Evolutionary conservation across 441 rosid species (phyloP).

Genomic region (Pelargonium cotyledonis): DNA sequence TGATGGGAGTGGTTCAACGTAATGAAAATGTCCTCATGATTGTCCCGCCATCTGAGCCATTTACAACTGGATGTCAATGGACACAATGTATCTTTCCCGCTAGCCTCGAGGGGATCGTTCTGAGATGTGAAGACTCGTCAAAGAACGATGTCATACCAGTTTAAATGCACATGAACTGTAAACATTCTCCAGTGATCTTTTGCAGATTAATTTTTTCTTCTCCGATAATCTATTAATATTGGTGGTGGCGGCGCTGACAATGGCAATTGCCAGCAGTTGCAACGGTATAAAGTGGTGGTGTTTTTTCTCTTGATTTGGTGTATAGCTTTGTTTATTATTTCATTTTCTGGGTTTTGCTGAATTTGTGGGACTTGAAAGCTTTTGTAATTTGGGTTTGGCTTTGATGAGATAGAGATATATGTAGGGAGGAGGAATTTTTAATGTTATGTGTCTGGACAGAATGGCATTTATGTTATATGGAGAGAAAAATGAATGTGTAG

Average conservation of each 20-base stretch:
- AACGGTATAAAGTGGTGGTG: not conserved
- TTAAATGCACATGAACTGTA: constrained; percentile 28
- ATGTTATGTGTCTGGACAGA: not conserved
- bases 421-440: constrained; percentile 12
- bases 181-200: constrained; percentile 3
- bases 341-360: no score
- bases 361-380: constrained; percentile 23
- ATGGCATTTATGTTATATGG: no score
- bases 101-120: constrained; percentile 79
- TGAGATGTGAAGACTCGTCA: constrained; percentile 95
- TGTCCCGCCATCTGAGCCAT: constrained; percentile 80
- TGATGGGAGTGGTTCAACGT: constrained; percentile 96
- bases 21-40: constrained; percentile 95
- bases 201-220: not conserved
- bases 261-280: no score
- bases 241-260: constrained; percentile 10
- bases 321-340: constrained; percentile 29
- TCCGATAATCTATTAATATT: constrained; percentile 5
- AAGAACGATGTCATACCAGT: constrained; percentile 92
- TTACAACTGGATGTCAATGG: constrained; percentile 94
- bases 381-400: constrained; percentile 17
- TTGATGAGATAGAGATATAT: constrained; percentile 16
- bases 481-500: no score
- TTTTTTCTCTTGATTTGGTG: constrained; percentile 19
- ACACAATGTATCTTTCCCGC: constrained; percentile 74